Evolutionary conservation across 495 filamentous ascomycete species (phyloP).

Genomic region (Aspergillus egyptiacus): DNA sequence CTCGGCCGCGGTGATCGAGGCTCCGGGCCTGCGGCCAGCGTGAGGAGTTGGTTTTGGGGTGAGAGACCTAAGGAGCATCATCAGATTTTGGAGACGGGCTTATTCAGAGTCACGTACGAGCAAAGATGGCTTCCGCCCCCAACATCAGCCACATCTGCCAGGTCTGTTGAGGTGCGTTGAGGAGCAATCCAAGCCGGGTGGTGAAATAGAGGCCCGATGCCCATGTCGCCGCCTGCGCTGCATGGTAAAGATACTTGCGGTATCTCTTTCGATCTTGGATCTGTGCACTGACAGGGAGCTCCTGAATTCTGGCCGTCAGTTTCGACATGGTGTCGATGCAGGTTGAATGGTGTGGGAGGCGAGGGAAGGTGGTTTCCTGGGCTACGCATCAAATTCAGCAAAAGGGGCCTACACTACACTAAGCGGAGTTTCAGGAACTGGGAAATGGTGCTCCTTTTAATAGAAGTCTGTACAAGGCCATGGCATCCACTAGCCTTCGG

Average conservation of each 20-base stretch:
- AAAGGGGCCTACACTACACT: too few relatives aligned
- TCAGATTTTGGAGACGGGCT: too few relatives aligned
- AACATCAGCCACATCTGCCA: slow-evolving; percentile 33
- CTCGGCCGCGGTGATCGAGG: slow-evolving; percentile 1
- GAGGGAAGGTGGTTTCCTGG: too few relatives aligned
- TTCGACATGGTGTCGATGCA: neutral
- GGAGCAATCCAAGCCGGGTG: slow-evolving; percentile 16
- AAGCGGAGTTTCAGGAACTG: neutral
- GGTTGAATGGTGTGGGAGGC: too few relatives aligned
- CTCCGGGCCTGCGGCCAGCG: slow-evolving; percentile 17
- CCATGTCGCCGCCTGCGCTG: slow-evolving; percentile 23
- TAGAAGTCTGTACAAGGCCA: too few relatives aligned
- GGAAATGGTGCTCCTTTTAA: too few relatives aligned
- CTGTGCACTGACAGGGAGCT: slow-evolving; percentile 21
- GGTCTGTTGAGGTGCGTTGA: slow-evolving; percentile 8
- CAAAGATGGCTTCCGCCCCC: slow-evolving; percentile 23
- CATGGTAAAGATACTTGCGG: slow-evolving; percentile 19
- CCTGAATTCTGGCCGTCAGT: slow-evolving; percentile 20
- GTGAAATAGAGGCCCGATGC: slow-evolving; percentile 20
- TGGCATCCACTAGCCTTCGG: neutral
- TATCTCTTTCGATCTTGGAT: slow-evolving; percentile 15
- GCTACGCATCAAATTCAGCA: too few relatives aligned
- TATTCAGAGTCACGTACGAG: too few relatives aligned
- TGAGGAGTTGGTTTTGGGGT: slow-evolving; percentile 25
- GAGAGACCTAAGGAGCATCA: slow-evolving; percentile 15